Conservation (phyloP, 768 basidiomycete species). For the Trametes cinnabarina region DNA sequence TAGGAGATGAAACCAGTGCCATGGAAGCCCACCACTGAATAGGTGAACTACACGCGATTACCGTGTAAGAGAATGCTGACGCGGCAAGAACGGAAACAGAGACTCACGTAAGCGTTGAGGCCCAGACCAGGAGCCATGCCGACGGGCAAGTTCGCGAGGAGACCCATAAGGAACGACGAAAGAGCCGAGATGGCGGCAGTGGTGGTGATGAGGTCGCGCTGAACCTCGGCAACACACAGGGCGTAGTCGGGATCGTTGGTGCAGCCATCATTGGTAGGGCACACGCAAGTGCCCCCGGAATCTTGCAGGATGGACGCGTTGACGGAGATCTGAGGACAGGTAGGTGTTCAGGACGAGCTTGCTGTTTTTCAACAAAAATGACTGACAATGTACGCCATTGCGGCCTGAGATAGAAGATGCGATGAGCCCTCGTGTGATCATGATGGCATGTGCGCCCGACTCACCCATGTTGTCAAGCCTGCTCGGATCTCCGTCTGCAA, state of each 20-base stretch:
- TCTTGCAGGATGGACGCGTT: slow-evolving; percentile 78
- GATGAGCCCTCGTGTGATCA: not conserved
- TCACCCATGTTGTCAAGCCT: slow-evolving; percentile 78
- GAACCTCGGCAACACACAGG: slow-evolving; percentile 55
- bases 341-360: not conserved
- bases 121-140: slow-evolving; percentile 86
- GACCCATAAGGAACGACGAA: slow-evolving; percentile 78
- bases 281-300: slow-evolving; percentile 81
- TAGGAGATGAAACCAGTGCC: slow-evolving; percentile 73
- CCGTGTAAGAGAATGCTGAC: not conserved
- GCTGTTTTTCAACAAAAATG: not conserved
- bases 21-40: slow-evolving; percentile 84
- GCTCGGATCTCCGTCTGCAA: slow-evolving; percentile 73
- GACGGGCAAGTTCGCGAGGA: slow-evolving; percentile 85
- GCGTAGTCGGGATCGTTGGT: slow-evolving; percentile 50
- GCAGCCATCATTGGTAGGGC: slow-evolving; percentile 58
- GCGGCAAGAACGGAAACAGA: not conserved
- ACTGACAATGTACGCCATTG: slow-evolving; percentile 82
- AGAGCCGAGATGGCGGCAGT: slow-evolving; percentile 78
- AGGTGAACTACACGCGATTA: slow-evolving; percentile 61
- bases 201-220: slow-evolving; percentile 76
- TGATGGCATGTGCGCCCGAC: slow-evolving; percentile 20
- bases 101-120: slow-evolving; percentile 72
- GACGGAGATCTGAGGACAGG: slow-evolving; percentile 72
- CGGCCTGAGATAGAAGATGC: slow-evolving; percentile 42